Evolutionary conservation across 805 yeast species (phyloP).

Genomic region (Yamadazyma sp.): DNA sequence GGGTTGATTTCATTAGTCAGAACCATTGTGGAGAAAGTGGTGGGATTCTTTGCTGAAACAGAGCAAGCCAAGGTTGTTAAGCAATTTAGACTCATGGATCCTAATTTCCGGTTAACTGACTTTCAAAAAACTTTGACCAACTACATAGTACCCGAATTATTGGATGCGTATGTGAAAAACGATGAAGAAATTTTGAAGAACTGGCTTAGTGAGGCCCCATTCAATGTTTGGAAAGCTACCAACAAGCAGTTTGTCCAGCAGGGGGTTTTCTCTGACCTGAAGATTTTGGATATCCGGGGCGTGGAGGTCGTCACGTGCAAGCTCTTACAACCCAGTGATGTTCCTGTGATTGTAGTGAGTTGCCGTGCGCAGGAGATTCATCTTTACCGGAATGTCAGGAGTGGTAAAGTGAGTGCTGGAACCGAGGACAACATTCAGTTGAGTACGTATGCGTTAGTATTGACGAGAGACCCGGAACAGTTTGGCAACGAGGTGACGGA

Average conservation of each 20-base stretch:
- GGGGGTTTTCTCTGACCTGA: constrained; percentile 87
- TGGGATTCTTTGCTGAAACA: constrained; percentile 92
- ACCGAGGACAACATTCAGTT: constrained; percentile 88
- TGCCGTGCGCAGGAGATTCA: constrained; percentile 97
- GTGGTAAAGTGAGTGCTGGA: constrained; percentile 95
- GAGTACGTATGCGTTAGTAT: constrained; percentile 94
- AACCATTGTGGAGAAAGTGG: constrained; percentile 74
- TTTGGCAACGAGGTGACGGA: constrained; percentile 87
- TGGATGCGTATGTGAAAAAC: constrained; percentile 93
- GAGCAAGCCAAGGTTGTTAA: constrained; percentile 92
- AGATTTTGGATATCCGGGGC: constrained; percentile 90
- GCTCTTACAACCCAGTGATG: constrained; percentile 83
- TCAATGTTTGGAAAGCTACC: constrained; percentile 88
- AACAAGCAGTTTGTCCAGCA: constrained; percentile 91
- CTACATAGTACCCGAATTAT: constrained; percentile 89
- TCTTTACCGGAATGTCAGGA: constrained; percentile 81
- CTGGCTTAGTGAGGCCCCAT: constrained; percentile 98
- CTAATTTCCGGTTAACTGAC: constrained; percentile 74
- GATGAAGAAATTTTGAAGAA: constrained; percentile 77
- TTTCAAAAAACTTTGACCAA: constrained; percentile 85
- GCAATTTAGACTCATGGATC: constrained; percentile 86
- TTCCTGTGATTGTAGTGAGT: constrained; percentile 89
- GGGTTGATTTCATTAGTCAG: constrained; percentile 81
- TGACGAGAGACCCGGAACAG: constrained; percentile 90
- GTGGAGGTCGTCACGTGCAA: constrained; percentile 89